Base-by-base conservation (phyloP, 1,284 basidiomycete species). In the Boletus semigastroideus region DNA sequence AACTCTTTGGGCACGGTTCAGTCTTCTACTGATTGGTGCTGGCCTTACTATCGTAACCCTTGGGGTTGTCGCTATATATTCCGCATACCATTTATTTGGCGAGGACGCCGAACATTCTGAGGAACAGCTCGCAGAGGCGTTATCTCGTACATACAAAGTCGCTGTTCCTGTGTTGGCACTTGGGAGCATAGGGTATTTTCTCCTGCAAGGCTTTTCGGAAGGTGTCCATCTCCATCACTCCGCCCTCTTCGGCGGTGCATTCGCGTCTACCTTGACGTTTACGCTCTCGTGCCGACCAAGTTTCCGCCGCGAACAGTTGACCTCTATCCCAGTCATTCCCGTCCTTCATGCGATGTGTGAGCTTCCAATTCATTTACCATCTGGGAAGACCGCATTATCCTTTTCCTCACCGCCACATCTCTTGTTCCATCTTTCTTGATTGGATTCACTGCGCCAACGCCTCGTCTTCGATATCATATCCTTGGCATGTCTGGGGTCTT, bases 1-100 rank as follows among this genome's bases (percentile, higher is more conserved):
- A 8, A 73, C 80, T 20, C 84, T 98, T 47, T 99, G 97, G 97
- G 96, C 97, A 0, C 91, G 92, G 63, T 99, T 99, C 74, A 92
- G 94, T 57, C 74, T 88, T 4, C 64, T 79, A 0, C 75, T 92
- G 12, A 98, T 99, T 76, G 69, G 70, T 4, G 72, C 87, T 17
- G 96, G 86, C 0, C 67, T 90, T 19, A 61, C 69, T 0, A 70
- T 86, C 9, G 70, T 90, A 46, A 69, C 67, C 2, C 61, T 80
- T 19, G 72, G 79, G 19, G 64, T 80, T 0, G 49, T 78, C 4
- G 74, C 81, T 1, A 69, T 74, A 1, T 81, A 76, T 71, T 70
- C 71, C 1, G 58, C 83, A 2, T 88, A 81, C 63, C 37, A 5
- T 72, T 73, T 17, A 66, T 84, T 44, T 71, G 58, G 28, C 6